Base-by-base conservation (phyloP, 768 basidiomycete genomes). In the Pulveroboletus frians region DNA sequence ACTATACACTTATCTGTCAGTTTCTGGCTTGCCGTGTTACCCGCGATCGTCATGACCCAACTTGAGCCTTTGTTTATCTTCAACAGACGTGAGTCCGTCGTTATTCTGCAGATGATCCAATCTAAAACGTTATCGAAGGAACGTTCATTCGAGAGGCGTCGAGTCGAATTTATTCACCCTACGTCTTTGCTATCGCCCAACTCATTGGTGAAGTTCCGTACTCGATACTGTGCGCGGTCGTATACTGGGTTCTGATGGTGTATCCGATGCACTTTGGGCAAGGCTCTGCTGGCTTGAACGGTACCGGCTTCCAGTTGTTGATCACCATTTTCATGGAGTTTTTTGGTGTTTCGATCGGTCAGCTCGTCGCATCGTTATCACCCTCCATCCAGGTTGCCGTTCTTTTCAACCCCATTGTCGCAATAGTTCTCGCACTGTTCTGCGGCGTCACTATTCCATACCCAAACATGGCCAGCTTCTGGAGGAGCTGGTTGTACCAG, bases 151-250 rank as follows among this genome's bases (percentile, higher is more conserved):
- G 65, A 53, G 90, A 92, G 69, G 76, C 87, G 0, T 87, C 84
- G 2, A 88, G 86, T 69, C 80, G 86, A 51, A 92, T 93, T 60
- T 93, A 93, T 68, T 87, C 84, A 0, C 84, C 88, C 0, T 83
- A 83, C 49, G 88, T 91, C 18, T 94, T 94, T 62, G 86, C 90
- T 27, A 76, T 89, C 30, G 81, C 84, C 3, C 92, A 93, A 61
- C 73, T 93, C 21, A 62, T 88, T 13, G 84, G 89, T 37, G 91
- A 95, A 66, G 76, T 88, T 47, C 92, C 90, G 0, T 87, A 84
- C 66, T 83, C 78, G 41, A 62, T 86, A 29, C 59, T 88, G 13
- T 91, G 88, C 55, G 84, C 77, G 10, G 59, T 80, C 43, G 74
- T 83, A 0, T 93, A 92, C 69, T 94, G 84, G 86, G 75, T 75